Evolutionary conservation across 164 flowering plant genomes (phyloP), one percentile per base, ranked within the genome.

Genomic region (Kingdonia uniflora): DNA sequence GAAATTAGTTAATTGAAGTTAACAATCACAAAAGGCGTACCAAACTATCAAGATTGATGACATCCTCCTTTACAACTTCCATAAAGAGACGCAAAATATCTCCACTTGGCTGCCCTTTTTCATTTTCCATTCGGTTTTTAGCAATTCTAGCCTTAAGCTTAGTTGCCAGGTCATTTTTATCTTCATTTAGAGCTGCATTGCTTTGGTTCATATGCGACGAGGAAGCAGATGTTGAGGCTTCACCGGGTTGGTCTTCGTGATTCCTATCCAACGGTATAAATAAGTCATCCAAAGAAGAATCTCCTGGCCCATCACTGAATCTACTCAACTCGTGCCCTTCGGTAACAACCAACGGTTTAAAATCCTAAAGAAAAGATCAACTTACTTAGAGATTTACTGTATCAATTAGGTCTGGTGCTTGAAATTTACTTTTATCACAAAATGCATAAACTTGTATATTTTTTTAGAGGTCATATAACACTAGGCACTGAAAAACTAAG

Each of bases 291-390:
- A 94, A 68, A 58, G 85, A 87, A 61, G 97, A 87, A 83, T 89
- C 99, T 59, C 90, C 88, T 23, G 97, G 96, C 47, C 86, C 59
- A 60, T 94, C 99, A 76, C 97, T 94, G 65, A 89, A 94, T 75
- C 65, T 87, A 77, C 85, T 85, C 15, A 94, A 73, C 59, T 78
- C 96, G 72, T 76, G 74, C 50, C 68, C 77, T 44, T 72, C 74
- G 49, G 73, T 62, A 60, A 58, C 52, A 35, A 55, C 54, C 16
- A 79, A 68, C 55, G 71, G 54, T 71, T 72, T 84, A 19, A 71
- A 55, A 71, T 67, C 82, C 95, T 88, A 62, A 58, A 60, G 58
- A 67, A 60, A 42, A 48, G 20, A 42, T 14, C 46, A 20, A 47
- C 22, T 40, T 26, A 29, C n/a, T n/a, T n/a, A 8, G 35, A 4